These are phyloP conservation scores for Bryopsis sp. DNA, from an alignment of 139 green algal species.

Conservation along the genomic window DNA sequence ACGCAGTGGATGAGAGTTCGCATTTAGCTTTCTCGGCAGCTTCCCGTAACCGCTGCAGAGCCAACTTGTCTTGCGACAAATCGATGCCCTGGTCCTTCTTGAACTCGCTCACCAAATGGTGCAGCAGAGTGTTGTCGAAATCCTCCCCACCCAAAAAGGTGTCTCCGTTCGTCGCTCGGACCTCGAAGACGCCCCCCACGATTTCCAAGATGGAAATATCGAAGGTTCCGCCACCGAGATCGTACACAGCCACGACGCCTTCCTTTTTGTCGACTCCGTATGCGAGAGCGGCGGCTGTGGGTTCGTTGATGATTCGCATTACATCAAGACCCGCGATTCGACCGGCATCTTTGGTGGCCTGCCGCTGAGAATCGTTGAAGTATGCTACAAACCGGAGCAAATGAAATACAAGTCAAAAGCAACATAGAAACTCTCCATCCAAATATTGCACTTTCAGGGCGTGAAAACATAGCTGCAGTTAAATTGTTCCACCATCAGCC, in stretches of 20 bases:
- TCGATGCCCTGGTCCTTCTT: conserved; percentile 90
- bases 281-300: conserved; percentile 88
- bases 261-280: conserved; percentile 98
- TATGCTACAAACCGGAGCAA: conserved; percentile 57
- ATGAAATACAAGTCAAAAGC: not conserved
- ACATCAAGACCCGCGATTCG: conserved; percentile 77
- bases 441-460: too few relatives aligned
- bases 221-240: conserved; percentile 94
- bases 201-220: conserved; percentile 99
- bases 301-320: conserved; percentile 99
- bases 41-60: conserved; percentile 90
- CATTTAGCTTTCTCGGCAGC: conserved; percentile 95
- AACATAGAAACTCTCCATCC: not conserved
- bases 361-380: conserved; percentile 98
- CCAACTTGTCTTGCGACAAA: conserved; percentile 85
- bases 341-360: conserved; percentile 80
- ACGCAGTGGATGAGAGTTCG: conserved; percentile 79
- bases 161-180: conserved; percentile 98
- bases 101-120: conserved; percentile 57
- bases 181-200: conserved; percentile 89
- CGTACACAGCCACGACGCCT: conserved; percentile 87
- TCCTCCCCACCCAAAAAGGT: conserved; percentile 98
- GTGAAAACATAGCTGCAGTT: too few relatives aligned
- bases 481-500: too few relatives aligned
- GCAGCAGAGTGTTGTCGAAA: conserved; percentile 88